These are phyloP conservation scores for Gynostemma pentaphyllum DNA, from an alignment of 306 rosid species.

Conservation along the genomic window DNA sequence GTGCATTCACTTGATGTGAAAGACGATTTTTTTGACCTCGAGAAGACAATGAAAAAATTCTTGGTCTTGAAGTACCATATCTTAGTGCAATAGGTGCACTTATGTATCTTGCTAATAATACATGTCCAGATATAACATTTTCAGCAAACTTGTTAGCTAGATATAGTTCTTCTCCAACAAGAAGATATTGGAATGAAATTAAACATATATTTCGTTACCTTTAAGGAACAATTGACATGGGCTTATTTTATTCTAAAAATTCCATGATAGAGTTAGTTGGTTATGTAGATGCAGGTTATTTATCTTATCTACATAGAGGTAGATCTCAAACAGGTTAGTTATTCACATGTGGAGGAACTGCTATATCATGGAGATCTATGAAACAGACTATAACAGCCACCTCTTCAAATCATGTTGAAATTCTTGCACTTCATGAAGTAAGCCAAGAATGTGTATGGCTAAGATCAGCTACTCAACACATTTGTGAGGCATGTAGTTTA, in stretches of 20 bases:
- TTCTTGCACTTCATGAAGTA: no score
- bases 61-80: slow-evolving; percentile 6
- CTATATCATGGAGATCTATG: not conserved
- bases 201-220: not conserved
- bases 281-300: not conserved
- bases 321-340: not conserved
- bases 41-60: not conserved
- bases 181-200: not conserved
- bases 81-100: slow-evolving; percentile 3
- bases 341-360: not conserved
- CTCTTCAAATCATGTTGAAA: slow-evolving; percentile 1
- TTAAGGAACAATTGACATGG: not conserved
- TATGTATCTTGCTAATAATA: not conserved
- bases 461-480: not conserved
- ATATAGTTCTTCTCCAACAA: not conserved
- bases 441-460: no score
- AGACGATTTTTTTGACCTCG: not conserved
- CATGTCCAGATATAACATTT: not conserved
- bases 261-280: not conserved
- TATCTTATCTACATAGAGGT: not conserved
- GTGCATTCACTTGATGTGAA: not conserved
- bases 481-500: not conserved
- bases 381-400: not conserved
- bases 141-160: not conserved
- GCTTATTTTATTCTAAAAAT: not conserved